These are phyloP conservation scores for Panaeolus papilionaceus DNA, from an alignment of 768 basidiomycete genomes.

Conservation along the genomic window DNA sequence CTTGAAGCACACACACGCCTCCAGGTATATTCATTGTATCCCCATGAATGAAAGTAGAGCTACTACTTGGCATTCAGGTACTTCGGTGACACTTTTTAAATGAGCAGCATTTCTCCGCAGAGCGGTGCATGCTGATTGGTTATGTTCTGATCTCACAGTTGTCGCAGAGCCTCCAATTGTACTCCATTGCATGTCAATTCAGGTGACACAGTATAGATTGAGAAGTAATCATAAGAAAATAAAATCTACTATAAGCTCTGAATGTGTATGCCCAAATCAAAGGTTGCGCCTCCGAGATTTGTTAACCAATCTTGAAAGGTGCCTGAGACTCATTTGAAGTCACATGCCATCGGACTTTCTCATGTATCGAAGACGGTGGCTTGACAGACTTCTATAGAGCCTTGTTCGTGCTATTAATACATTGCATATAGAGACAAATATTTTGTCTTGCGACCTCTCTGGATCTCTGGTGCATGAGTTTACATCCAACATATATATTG, in stretches of 20 bases:
- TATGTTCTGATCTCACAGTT: neutral
- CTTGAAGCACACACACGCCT: neutral
- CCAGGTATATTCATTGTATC: neutral
- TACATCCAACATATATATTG: too few relatives aligned
- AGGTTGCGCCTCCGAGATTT: neutral
- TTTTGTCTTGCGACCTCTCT: neutral
- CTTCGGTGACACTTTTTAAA: too few relatives aligned
- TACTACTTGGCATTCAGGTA: neutral
- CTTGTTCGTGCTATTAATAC: neutral
- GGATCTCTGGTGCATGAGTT: too few relatives aligned
- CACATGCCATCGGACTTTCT: constrained; percentile 14
- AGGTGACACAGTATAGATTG: too few relatives aligned
- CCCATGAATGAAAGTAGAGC: neutral
- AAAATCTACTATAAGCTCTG: too few relatives aligned
- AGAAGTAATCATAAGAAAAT: too few relatives aligned
- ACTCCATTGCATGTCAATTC: too few relatives aligned
- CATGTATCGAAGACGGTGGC: neutral
- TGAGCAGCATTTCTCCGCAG: too few relatives aligned
- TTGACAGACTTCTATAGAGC: neutral
- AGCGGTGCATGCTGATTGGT: too few relatives aligned
- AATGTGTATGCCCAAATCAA: neutral
- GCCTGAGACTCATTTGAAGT: neutral
- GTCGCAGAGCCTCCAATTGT: neutral
- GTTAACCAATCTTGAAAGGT: neutral
- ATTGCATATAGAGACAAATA: neutral